Evolutionary conservation across 139 green algal genomes (phyloP).

Genomic region (Zygnema cylindricum): DNA sequence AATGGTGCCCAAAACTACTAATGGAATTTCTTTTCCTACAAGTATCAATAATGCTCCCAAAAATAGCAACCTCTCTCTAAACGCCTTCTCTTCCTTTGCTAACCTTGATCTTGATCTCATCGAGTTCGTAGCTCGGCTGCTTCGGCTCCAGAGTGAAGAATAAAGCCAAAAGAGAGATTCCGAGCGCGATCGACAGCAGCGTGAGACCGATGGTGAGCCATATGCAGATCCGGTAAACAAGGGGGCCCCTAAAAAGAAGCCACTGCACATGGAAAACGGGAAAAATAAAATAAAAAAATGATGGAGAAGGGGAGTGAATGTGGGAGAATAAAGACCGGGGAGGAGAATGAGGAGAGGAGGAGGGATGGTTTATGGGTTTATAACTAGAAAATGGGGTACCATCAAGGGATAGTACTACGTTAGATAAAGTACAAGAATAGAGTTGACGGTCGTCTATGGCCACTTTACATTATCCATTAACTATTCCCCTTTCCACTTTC

Average conservation of each 20-base stretch:
- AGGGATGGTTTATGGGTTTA: too few relatives aligned
- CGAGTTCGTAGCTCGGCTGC: slow-evolving; percentile 7
- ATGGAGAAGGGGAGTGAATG: neutral
- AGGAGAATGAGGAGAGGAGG: too few relatives aligned
- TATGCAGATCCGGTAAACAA: slow-evolving; percentile 2
- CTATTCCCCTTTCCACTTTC: too few relatives aligned
- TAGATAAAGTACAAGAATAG: too few relatives aligned
- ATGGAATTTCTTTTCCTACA: neutral
- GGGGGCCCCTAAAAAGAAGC: neutral
- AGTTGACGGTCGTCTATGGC: too few relatives aligned
- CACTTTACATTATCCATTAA: too few relatives aligned
- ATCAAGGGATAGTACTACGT: too few relatives aligned
- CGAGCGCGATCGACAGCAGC: neutral
- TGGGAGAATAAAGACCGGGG: too few relatives aligned
- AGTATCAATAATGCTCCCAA: neutral
- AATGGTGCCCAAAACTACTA: neutral
- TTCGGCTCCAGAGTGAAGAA: slow-evolving; percentile 19
- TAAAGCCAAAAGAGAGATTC: neutral
- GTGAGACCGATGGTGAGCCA: neutral
- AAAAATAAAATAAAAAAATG: neutral
- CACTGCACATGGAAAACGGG: neutral
- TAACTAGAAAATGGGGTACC: too few relatives aligned
- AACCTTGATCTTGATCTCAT: neutral
- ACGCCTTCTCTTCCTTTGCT: too few relatives aligned
- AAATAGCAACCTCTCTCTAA: too few relatives aligned